Evolutionary conservation across 1,139 yeast genomes (phyloP).

Genomic region (Sugiyamaella castrensis): DNA sequence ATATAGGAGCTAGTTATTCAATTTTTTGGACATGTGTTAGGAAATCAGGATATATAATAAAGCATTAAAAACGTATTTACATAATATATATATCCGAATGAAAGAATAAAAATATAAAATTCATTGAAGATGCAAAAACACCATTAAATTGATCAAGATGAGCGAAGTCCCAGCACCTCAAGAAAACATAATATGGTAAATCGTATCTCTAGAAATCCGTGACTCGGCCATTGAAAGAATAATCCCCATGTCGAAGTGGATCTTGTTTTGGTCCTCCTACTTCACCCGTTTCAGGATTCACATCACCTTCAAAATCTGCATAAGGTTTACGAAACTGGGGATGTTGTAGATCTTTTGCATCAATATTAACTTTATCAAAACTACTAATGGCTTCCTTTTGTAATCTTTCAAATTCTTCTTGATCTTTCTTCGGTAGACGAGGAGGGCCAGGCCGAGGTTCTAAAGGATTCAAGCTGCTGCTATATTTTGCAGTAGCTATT

Average conservation of each 20-base stretch:
- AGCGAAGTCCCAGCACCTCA: background rate
- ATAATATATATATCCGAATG: too few relatives aligned
- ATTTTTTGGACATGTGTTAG: too few relatives aligned
- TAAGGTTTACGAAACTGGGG: constrained; percentile 72
- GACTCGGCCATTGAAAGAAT: constrained; percentile 93
- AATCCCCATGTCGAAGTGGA: constrained; percentile 89
- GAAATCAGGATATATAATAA: too few relatives aligned
- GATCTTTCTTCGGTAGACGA: constrained; percentile 77
- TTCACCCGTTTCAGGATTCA: constrained; percentile 92
- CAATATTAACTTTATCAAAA: constrained; percentile 62
- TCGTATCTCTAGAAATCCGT: constrained; percentile 65
- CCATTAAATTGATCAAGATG: too few relatives aligned
- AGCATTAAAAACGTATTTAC: too few relatives aligned
- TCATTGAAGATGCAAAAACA: too few relatives aligned
- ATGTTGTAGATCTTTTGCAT: constrained; percentile 64
- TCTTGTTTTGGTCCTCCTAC: constrained; percentile 99
- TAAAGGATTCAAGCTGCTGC: constrained; percentile 2
- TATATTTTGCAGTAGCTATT: too few relatives aligned
- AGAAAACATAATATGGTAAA: background rate
- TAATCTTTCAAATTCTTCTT: constrained; percentile 84
- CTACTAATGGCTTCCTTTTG: constrained; percentile 81
- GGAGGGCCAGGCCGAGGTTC: constrained; percentile 70
- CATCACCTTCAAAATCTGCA: constrained; percentile 95
- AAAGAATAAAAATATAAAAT: too few relatives aligned
- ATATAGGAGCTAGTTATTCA: too few relatives aligned